Evolutionary conservation across 768 basidiomycete species (phyloP).

Genomic region (Tulasnella sp.): DNA sequence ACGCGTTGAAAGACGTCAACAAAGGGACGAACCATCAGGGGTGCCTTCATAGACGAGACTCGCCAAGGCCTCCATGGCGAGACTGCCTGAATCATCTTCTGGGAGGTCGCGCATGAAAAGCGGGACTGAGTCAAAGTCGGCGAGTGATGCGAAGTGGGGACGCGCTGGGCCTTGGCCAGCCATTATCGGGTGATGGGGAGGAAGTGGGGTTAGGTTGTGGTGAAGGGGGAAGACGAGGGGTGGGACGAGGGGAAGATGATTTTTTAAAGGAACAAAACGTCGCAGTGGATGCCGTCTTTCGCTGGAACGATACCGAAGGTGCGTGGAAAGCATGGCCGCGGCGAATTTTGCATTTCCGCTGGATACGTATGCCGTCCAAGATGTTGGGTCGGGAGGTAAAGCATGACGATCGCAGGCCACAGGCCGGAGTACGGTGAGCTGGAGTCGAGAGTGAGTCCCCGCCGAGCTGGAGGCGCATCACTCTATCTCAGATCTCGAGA

Average conservation of each 20-base stretch:
- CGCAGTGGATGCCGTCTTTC: no score
- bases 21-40: conserved; percentile 68
- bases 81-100: conserved; percentile 48
- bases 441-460: neutral
- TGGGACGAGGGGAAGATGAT: neutral
- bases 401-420: neutral
- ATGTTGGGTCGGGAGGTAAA: no score
- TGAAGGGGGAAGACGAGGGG: neutral
- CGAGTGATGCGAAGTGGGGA: conserved; percentile 24
- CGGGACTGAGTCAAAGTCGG: conserved; percentile 53
- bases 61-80: conserved; percentile 68
- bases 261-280: neutral
- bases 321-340: no score
- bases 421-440: conserved; percentile 3
- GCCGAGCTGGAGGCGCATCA: neutral
- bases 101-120: conserved; percentile 90
- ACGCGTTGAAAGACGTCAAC: neutral
- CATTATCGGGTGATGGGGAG: neutral
- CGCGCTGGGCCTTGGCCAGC: neutral
- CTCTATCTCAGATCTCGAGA: conserved; percentile 7
- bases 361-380: no score
- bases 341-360: no score
- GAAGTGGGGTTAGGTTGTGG: neutral
- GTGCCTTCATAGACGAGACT: conserved; percentile 80
- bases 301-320: no score